Base-by-base conservation (phyloP, 2,329 filamentous ascomycete species). In the Paecilomyces dactylethromorphus region DNA sequence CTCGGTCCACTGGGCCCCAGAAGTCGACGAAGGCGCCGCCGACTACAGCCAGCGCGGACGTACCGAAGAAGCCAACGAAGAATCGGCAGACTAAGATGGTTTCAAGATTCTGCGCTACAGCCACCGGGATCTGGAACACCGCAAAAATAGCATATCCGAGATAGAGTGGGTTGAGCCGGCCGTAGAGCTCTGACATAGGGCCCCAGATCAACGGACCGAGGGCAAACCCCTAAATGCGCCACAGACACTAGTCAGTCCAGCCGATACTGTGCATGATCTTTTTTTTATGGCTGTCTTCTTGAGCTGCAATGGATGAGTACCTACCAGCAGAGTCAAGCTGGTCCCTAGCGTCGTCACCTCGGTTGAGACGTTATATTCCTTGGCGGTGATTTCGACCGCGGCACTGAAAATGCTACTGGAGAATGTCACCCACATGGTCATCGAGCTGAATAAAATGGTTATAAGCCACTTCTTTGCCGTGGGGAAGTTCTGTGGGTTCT, bases 51-150 rank as follows among this genome's bases (percentile, higher is more conserved):
- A 84, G 66, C 0, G 81, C 75, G 1, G 80, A 76, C 56, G 76
- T 78, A 3, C 79, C 83, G 63, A 83, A 83, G 3, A 80, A 60
- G 1, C 83, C 83, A 0, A 75, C 74, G 3, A 86, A 71, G 64
- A 85, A 85, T 0, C 84, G 78, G 58, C 74, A 79, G 12, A 85
- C 60, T 65, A 85, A 73, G 58, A 85, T 79, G 0, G 82, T 84
- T 31, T 81, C 62, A 0, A 84, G 56, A 63, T 85, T 84, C 52
- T 76, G 73, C 0, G 82, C 81, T 1, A 82, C 78, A 2, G 79
- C 82, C 13, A 83, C 79, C 0, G 81, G 79, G 54, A 85, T 81
- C 58, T 84, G 79, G 60, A 84, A 84, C 49, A 85, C 77, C 1
- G 76, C 74, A 58, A 84, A 82, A n/a, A 77, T 59, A 12, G 73